phyloP scores from a whole-genome alignment of 352 stramenopile species.

The Pythium aristosporum region DNA sequence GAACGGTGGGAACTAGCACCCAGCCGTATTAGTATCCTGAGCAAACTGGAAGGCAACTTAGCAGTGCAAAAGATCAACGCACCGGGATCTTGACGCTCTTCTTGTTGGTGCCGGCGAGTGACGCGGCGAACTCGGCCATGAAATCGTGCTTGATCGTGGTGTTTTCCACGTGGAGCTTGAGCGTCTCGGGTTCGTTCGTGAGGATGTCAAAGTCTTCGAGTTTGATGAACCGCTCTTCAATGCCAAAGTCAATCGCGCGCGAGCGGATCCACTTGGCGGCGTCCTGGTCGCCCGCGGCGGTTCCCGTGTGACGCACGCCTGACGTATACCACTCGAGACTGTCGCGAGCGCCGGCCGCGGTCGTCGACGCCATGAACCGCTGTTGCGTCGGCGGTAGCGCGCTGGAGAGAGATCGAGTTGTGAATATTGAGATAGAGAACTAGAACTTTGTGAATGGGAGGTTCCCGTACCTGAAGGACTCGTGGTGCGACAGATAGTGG shows the following conservation, averaged over 20 bases:
- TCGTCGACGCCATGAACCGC: slow-evolving; percentile 75
- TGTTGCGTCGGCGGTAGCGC: slow-evolving; percentile 71
- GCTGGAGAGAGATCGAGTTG: slow-evolving; percentile 22
- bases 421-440: background rate
- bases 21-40: background rate
- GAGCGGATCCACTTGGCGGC: slow-evolving; percentile 79
- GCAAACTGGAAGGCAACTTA: background rate
- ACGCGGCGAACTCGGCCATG: slow-evolving; percentile 28
- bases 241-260: slow-evolving; percentile 69
- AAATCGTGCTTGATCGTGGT: slow-evolving; percentile 27
- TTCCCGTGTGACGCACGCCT: slow-evolving; percentile 56
- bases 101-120: slow-evolving; percentile 22
- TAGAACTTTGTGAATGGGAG: background rate
- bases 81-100: slow-evolving; percentile 36
- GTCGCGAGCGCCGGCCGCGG: slow-evolving; percentile 57
- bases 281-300: slow-evolving; percentile 50
- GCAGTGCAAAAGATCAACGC: slow-evolving; percentile 9
- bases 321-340: slow-evolving; percentile 74
- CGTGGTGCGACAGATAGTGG: slow-evolving; percentile 57
- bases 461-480: slow-evolving; percentile 60
- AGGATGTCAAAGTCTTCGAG: slow-evolving; percentile 85
- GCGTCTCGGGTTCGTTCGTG: slow-evolving; percentile 62
- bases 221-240: slow-evolving; percentile 73
- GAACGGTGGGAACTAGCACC: slow-evolving; percentile 46
- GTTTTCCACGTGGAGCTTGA: slow-evolving; percentile 44